phyloP scores from a whole-genome alignment of 2,329 filamentous ascomycete genomes.

The Clonostachys byssicola region DNA sequence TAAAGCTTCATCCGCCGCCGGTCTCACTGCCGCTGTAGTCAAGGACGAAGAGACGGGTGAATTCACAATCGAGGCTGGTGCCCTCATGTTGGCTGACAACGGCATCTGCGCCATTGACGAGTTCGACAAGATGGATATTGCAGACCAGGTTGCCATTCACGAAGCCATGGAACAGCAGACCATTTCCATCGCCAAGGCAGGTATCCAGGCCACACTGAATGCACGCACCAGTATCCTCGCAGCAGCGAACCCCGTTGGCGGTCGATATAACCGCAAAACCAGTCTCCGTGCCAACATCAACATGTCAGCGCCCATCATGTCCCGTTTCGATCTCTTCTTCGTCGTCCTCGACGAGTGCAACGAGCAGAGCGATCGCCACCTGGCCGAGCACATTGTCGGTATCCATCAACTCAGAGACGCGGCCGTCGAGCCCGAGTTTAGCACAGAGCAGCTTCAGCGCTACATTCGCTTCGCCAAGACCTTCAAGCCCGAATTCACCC shows the following conservation, averaged over 20 bases:
- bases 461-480: constrained; percentile 96
- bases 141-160: constrained; percentile 96
- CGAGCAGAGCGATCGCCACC: constrained; percentile 81
- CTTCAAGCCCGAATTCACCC: constrained; percentile 88
- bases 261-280: constrained; percentile 94
- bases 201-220: constrained; percentile 96
- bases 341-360: constrained; percentile 97
- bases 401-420: constrained; percentile 92
- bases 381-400: constrained; percentile 91
- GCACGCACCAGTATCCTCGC: constrained; percentile 93
- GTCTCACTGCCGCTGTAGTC: constrained; percentile 93
- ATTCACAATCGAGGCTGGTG: constrained; percentile 97
- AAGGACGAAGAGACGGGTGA: constrained; percentile 99
- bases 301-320: constrained; percentile 99
- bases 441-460: constrained; percentile 91
- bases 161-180: constrained; percentile 99
- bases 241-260: constrained; percentile 91
- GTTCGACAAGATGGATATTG: constrained; percentile 99
- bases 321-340: constrained; percentile 97
- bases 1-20: constrained; percentile 94
- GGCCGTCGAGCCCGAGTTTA: constrained; percentile 88
- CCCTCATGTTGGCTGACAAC: constrained; percentile 94
- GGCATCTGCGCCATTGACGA: constrained; percentile 98
- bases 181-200: constrained; percentile 97
- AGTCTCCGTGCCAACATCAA: constrained; percentile 94